A percentile compares a stretch with the other conserved stretches of the same genome.
Conservation (phyloP, 2,329 filamentous ascomycete genomes). For the Diaporthe longicolla region DNA sequence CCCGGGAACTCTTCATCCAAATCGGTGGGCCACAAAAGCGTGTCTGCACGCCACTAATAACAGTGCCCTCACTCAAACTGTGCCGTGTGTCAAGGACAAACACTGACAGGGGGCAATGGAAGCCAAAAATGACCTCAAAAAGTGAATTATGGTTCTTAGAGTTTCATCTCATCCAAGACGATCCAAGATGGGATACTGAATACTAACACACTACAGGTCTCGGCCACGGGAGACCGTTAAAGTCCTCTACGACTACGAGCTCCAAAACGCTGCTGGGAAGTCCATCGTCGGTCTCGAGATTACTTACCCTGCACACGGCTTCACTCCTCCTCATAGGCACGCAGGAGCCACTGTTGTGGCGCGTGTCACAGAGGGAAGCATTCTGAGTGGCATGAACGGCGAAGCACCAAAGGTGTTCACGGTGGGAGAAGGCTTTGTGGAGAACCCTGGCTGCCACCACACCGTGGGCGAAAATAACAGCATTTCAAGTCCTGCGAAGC, state of each 20-base stretch:
- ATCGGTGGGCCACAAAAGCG: neutral
- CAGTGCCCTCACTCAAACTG: neutral
- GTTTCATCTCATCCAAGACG: neutral
- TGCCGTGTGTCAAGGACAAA: neutral
- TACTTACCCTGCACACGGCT: neutral
- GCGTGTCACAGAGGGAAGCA: neutral
- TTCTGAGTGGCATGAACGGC: conserved; percentile 24
- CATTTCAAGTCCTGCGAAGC: neutral
- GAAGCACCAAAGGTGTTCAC: neutral
- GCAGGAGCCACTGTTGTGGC: conserved; percentile 9
- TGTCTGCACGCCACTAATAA: neutral
- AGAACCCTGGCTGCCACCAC: neutral
- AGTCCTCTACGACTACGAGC: neutral
- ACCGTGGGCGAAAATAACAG: neutral
- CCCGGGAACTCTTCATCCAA: neutral
- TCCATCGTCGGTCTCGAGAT: conserved; percentile 13
- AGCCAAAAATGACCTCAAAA: no score
- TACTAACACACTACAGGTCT: neutral
- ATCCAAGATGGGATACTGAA: neutral
- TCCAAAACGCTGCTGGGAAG: neutral
- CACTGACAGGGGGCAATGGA: neutral
- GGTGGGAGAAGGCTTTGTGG: neutral
- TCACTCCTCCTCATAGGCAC: conserved; percentile 8
- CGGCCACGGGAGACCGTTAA: neutral
- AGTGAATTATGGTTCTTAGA: neutral